phyloP scores from a whole-genome alignment of 2,329 filamentous ascomycete genomes.

The Nemania serpens region DNA sequence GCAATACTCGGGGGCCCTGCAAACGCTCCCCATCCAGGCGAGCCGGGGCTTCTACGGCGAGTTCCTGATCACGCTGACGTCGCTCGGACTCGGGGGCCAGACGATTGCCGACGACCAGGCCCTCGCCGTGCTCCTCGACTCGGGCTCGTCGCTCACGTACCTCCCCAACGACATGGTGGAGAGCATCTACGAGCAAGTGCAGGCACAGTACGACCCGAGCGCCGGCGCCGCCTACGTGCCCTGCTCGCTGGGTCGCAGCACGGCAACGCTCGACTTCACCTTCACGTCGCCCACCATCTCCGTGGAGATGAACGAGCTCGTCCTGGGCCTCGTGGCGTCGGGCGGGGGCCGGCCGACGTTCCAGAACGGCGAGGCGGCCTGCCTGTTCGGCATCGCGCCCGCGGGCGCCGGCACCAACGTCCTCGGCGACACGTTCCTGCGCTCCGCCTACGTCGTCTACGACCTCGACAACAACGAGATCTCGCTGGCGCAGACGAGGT shows the following conservation, averaged over 20 bases:
- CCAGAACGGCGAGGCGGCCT: slow-evolving; percentile 58
- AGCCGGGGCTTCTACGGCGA: slow-evolving; percentile 58
- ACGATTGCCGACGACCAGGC: slow-evolving; percentile 54
- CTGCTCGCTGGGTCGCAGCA: slow-evolving; percentile 54
- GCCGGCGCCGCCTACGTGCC: slow-evolving; percentile 65
- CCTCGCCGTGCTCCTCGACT: slow-evolving; percentile 71
- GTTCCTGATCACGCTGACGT: slow-evolving; percentile 72
- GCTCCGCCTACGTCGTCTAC: slow-evolving; percentile 77
- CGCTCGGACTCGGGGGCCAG: slow-evolving; percentile 51
- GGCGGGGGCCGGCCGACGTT: slow-evolving; percentile 56
- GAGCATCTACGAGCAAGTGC: slow-evolving; percentile 50
- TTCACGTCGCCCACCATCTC: slow-evolving; percentile 60
- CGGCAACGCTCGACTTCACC: slow-evolving; percentile 54
- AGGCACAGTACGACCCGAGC: slow-evolving; percentile 56
- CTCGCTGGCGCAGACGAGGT: slow-evolving; percentile 69
- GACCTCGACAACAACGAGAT: slow-evolving; percentile 74
- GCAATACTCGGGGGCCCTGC: slow-evolving; percentile 65
- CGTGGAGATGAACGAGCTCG: slow-evolving; percentile 63
- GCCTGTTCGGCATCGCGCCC: slow-evolving; percentile 70
- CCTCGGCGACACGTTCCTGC: slow-evolving; percentile 75
- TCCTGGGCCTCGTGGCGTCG: slow-evolving; percentile 56
- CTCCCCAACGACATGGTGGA: slow-evolving; percentile 59
- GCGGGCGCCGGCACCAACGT: slow-evolving; percentile 61
- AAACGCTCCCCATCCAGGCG: slow-evolving; percentile 69
- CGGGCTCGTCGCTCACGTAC: slow-evolving; percentile 70